These are phyloP conservation scores for Allium fistulosum DNA, from an alignment of 106 monocot species.

Conservation along the genomic window DNA sequence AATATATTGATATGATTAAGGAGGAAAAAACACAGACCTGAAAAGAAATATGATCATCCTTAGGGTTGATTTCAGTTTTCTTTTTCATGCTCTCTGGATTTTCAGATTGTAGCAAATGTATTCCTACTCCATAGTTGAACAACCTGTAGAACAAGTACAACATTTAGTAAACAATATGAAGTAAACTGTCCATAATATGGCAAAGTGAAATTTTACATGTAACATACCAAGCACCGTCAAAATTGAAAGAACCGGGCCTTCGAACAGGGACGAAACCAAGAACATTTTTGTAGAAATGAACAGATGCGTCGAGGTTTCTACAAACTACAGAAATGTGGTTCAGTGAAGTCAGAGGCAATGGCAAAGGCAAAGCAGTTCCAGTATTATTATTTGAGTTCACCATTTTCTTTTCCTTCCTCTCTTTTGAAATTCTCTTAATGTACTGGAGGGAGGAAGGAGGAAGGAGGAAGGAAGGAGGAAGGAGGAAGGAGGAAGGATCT, in stretches of 20 bases:
- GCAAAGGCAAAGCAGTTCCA: constrained; percentile 33
- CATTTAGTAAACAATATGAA: neutral
- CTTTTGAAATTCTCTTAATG: neutral
- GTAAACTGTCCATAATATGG: neutral
- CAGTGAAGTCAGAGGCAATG: constrained; percentile 64
- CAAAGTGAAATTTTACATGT: neutral
- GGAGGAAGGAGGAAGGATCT: no score
- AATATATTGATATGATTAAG: neutral
- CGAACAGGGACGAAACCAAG: constrained; percentile 77
- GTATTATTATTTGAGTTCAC: neutral
- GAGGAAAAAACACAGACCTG: constrained; percentile 32
- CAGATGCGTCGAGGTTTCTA: constrained; percentile 53
- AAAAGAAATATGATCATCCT: constrained; percentile 87
- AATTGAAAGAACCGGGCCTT: constrained; percentile 78
- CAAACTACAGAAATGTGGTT: constrained; percentile 82
- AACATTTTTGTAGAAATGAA: constrained; percentile 73
- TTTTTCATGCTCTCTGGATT: constrained; percentile 30
- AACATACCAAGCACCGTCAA: constrained; percentile 76
- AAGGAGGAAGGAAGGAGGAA: no score
- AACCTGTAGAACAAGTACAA: constrained; percentile 29
- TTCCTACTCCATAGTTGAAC: constrained; percentile 91
- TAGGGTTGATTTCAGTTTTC: constrained; percentile 70
- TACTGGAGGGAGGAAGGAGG: neutral
- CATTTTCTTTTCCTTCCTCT: neutral
- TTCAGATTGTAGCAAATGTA: constrained; percentile 73